phyloP scores from a whole-genome alignment of 495 filamentous ascomycete species.

The Astrothelium subdiscretum region DNA sequence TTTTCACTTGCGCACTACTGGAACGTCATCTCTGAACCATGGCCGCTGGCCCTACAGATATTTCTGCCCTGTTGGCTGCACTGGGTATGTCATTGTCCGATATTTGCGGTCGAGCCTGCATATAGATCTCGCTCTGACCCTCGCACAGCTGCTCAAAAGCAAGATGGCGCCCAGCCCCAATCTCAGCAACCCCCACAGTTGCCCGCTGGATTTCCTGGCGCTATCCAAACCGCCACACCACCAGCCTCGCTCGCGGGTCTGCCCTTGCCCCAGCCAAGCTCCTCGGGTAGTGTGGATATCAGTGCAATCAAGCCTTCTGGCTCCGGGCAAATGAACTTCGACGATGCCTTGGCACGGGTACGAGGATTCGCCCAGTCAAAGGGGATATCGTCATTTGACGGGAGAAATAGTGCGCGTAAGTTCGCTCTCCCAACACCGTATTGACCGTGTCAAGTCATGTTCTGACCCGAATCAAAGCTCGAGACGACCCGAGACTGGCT shows the following conservation, averaged over 20 bases:
- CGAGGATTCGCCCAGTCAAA: slow-evolving; percentile 60
- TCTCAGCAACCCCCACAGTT: slow-evolving; percentile 31
- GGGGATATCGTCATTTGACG: slow-evolving; percentile 39
- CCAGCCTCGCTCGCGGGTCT: slow-evolving; percentile 34
- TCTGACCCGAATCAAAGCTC: slow-evolving; percentile 3
- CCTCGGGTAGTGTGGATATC: slow-evolving; percentile 59
- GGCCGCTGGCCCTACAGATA: slow-evolving; percentile 39
- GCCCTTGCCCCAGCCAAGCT: slow-evolving; percentile 53
- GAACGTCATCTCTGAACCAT: slow-evolving; percentile 7
- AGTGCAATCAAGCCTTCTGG: slow-evolving; percentile 61
- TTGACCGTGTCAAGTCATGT: not conserved
- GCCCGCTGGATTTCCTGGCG: slow-evolving; percentile 24
- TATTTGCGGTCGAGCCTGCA: slow-evolving; percentile 11
- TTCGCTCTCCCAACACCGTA: slow-evolving; percentile 2
- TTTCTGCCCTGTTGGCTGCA: slow-evolving; percentile 42
- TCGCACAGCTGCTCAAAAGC: slow-evolving; percentile 3
- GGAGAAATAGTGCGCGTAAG: slow-evolving; percentile 25
- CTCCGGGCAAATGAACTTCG: slow-evolving; percentile 60
- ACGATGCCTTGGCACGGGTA: slow-evolving; percentile 62
- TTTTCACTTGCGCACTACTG: not conserved
- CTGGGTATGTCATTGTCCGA: slow-evolving; percentile 32
- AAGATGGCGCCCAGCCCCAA: not conserved
- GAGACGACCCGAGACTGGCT: slow-evolving; percentile 29
- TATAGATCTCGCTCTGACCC: slow-evolving; percentile 11
- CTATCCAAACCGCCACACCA: slow-evolving; percentile 26